Evolutionary conservation across 352 stramenopile species (phyloP), one percentile per base, ranked within the genome.

Genomic region (Saprolegnia parasitica): DNA sequence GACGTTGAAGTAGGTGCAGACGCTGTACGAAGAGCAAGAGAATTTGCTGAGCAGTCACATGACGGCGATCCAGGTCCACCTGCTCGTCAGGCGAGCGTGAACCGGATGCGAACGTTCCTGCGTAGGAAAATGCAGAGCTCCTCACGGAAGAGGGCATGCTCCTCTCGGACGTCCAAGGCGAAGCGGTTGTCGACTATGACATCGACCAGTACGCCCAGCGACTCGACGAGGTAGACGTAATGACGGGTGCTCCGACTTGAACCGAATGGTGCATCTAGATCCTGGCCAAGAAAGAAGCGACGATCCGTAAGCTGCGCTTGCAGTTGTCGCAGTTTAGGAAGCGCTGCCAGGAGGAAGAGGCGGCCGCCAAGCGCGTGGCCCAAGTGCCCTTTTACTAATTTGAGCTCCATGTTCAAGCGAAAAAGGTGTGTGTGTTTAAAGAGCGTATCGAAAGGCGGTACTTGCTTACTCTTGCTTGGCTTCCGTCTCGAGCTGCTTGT

Each of bases 1-100:
- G 54, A 47, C 23, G 8, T 39, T 47, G 39, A 26, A 72, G 21
- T 65, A 89, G 73, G 89, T 98, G 1, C 84, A 98, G 72, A 89
- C 81, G 21, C 72, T 99, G 11, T 98, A 98, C 65, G 96, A 98
- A 77, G 88, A 98, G 65, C 96, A 99, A 82, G 97, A 99, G 72
- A 80, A 86, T 10, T 74, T 99, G 39, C 76, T 99, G 49, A 98
- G 98, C 63, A 76, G 91, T 20, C 97, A 99, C 80, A 99, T 99
- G 95, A 95, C 80, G 49, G 89, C 91, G 37, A 98, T 98, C 70
- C 91, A 97, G 82, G 90, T 96, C 71, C 13, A 58, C 55, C 21
- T 4, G 18, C 24, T 4, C n/a, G n/a, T n/a, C n/a, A n/a, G n/a
- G n/a, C 20, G 20, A 5, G 16, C 26, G 13, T 32, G 9, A 50